A percentile compares a stretch with the other conserved stretches of the same genome.
These are phyloP conservation scores for Claviceps maximensis DNA, from an alignment of 2,329 filamentous ascomycete genomes.

Conservation along the genomic window DNA sequence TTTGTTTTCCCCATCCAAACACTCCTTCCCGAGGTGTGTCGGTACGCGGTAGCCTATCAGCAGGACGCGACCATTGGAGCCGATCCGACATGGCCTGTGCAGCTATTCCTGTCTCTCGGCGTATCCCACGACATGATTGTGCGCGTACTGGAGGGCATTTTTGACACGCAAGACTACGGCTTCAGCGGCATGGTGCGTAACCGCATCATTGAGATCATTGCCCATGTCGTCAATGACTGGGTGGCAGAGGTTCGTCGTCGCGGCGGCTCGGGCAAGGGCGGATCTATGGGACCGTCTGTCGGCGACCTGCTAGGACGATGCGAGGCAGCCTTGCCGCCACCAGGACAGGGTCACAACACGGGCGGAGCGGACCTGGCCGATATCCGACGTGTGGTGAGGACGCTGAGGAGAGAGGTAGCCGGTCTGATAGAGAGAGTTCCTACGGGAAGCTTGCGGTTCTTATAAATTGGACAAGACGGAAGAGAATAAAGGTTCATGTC, in stretches of 20 bases:
- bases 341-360: conserved; percentile 27
- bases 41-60: conserved; percentile 44
- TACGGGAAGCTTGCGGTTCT: conserved; percentile 31
- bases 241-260: conserved; percentile 34
- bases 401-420: conserved; percentile 30
- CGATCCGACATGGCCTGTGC: conserved; percentile 42
- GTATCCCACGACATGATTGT: conserved; percentile 44
- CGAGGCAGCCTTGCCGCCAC: conserved; percentile 29
- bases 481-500: background rate
- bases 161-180: conserved; percentile 45
- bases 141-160: conserved; percentile 41
- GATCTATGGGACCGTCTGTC: conserved; percentile 29
- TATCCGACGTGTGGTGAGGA: conserved; percentile 28
- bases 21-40: conserved; percentile 49
- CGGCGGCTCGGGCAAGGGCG: conserved; percentile 27
- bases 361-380: conserved; percentile 33
- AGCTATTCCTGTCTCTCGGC: conserved; percentile 41
- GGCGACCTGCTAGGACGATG: conserved; percentile 37
- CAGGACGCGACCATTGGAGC: conserved; percentile 46
- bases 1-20: conserved; percentile 51
- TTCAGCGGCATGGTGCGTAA: conserved; percentile 38
- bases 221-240: conserved; percentile 35
- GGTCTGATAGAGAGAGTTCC: conserved; percentile 30
- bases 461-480: conserved; percentile 16
- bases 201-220: conserved; percentile 42